These are phyloP conservation scores for Leishmania guyanensis DNA, from an alignment of 208 protist genomes.

Conservation along the genomic window DNA sequence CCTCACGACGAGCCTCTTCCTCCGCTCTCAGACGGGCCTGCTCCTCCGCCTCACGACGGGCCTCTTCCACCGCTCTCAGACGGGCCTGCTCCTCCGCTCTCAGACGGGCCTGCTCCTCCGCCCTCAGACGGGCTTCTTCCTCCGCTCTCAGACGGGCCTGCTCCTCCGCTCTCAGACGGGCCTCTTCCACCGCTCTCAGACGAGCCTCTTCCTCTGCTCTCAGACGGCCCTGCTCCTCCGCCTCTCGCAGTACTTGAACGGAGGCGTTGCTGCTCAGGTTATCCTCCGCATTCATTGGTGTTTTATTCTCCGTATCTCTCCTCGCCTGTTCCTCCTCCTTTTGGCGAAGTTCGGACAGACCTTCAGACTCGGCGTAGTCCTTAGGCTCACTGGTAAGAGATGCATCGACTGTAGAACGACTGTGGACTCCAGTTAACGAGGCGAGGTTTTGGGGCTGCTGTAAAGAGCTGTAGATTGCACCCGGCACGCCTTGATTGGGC, in stretches of 20 bases:
- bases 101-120: conserved; percentile 32
- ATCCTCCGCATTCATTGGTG: background rate
- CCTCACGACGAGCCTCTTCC: conserved; percentile 1
- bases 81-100: conserved; percentile 78
- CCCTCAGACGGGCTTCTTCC: conserved; percentile 31
- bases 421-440: background rate
- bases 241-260: conserved; percentile 10
- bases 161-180: conserved; percentile 48
- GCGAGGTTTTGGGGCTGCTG: background rate
- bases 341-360: background rate
- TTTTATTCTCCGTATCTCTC: conserved; percentile 13
- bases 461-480: background rate
- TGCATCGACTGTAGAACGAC: too few relatives aligned
- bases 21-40: conserved; percentile 85
- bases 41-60: too few relatives aligned
- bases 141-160: background rate
- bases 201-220: conserved; percentile 34
- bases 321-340: background rate
- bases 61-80: conserved; percentile 58
- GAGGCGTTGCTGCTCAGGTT: background rate
- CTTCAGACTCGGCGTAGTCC: background rate
- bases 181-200: conserved; percentile 56
- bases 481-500: background rate
- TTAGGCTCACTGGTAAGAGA: background rate
- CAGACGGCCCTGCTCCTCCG: conserved; percentile 34